These are phyloP conservation scores for Penicillium macrosclerotiorum DNA, from an alignment of 495 filamentous ascomycete species.

Conservation along the genomic window DNA sequence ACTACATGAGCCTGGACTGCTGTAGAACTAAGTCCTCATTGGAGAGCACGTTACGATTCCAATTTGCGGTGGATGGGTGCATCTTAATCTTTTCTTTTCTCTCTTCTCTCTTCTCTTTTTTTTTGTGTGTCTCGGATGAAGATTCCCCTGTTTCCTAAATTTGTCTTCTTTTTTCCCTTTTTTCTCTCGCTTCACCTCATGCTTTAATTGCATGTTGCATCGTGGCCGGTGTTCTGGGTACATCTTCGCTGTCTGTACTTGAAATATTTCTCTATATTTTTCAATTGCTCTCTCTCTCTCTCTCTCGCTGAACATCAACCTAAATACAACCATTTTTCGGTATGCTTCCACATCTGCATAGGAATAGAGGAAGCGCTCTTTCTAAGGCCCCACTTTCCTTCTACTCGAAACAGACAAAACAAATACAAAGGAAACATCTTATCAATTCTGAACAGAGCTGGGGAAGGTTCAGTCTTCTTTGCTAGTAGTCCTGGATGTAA, in stretches of 20 bases:
- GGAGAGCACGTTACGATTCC: too few relatives aligned
- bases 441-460: too few relatives aligned
- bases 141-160: neutral
- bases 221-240: constrained; percentile 4
- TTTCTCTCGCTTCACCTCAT: neutral
- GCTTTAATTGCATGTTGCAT: constrained; percentile 4
- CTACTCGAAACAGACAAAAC: too few relatives aligned
- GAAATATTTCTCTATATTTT: constrained; percentile 1
- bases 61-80: neutral
- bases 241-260: constrained; percentile 1
- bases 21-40: too few relatives aligned
- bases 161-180: constrained; percentile 3
- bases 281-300: constrained; percentile 1
- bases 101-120: constrained; percentile 8
- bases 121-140: constrained; percentile 5
- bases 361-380: too few relatives aligned
- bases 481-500: too few relatives aligned
- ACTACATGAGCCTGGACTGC: too few relatives aligned
- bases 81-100: neutral
- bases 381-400: too few relatives aligned
- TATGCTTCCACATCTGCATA: too few relatives aligned
- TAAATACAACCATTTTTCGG: neutral
- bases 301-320: constrained; percentile 4
- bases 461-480: too few relatives aligned
- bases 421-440: too few relatives aligned